A percentile compares a stretch with the other conserved stretches of the same genome.
Conservation (phyloP, 2,329 filamentous ascomycete species). For the Cytospora leucostoma region DNA sequence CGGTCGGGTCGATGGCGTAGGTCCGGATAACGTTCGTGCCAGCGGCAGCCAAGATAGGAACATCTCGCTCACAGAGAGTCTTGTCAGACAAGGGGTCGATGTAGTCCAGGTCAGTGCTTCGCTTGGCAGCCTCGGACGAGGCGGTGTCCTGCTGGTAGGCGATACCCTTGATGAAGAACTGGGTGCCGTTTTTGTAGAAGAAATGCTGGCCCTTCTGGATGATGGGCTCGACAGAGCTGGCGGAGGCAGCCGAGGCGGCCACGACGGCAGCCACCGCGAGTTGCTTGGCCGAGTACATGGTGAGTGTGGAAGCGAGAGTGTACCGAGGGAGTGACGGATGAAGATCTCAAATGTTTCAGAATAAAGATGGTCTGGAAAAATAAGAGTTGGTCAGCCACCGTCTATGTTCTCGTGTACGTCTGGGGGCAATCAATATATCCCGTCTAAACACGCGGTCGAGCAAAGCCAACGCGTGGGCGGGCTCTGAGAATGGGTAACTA, state of each 20-base stretch:
- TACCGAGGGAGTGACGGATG: conserved; percentile 14
- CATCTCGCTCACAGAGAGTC: conserved; percentile 75
- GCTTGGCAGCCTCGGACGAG: conserved; percentile 44
- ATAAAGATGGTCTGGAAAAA: conserved; percentile 18
- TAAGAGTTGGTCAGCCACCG: conserved; percentile 15
- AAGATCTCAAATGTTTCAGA: conserved; percentile 6
- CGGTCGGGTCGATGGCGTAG: conserved; percentile 82
- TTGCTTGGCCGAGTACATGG: conserved; percentile 26
- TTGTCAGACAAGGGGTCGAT: conserved; percentile 79
- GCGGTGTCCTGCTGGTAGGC: conserved; percentile 87
- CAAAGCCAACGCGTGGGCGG: too few relatives aligned
- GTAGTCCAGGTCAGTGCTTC: conserved; percentile 58
- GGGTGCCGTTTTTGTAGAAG: conserved; percentile 75
- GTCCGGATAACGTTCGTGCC: conserved; percentile 92
- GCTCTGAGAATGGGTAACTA: neutral
- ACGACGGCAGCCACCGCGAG: conserved; percentile 24
- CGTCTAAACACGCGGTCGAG: too few relatives aligned
- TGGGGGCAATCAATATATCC: neutral
- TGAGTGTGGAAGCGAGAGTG: neutral
- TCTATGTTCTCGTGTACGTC: neutral
- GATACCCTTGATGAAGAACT: conserved; percentile 83
- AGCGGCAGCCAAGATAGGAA: conserved; percentile 76
- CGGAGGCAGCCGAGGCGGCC: conserved; percentile 19
- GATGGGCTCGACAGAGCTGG: conserved; percentile 23
- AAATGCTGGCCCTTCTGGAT: conserved; percentile 47